Base-by-base conservation (phyloP, 306 rosid species). In the Astragalus membranaceus region DNA sequence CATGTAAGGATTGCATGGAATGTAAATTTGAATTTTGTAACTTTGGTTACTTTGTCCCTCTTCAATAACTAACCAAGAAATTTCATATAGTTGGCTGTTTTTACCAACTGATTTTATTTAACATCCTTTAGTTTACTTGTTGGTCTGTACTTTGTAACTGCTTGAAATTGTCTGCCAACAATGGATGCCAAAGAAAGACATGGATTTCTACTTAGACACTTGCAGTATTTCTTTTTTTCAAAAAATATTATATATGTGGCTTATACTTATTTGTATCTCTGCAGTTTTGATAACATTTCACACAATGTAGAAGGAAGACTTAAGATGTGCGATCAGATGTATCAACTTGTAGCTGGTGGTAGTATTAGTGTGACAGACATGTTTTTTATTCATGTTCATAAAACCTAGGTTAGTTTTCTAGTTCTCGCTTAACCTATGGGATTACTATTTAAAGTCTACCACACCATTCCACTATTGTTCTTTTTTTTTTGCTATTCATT, bases 251-350 rank as follows among this genome's bases (percentile, higher is more conserved):
- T 7, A 35, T 57, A 5, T 10, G 64, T 44, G 75, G 70, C 67
- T 84, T 50, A 58, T 46, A 13, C 56, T 69, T 58, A 26, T 35
- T 67, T 32, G 41, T 82, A 55, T 81, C 76, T 65, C n/a, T 81
- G 88, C 97, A 94, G 97, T 85, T 78, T 84, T 93, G 63, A 69
- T 90, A 61, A 71, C 83, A 52, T 64, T 84, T 13, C 83, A 69
- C 17, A 62, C 84, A 20, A 75, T 81, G 76, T 90, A 85, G 79
- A 81, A 66, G 66, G 85, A 74, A 77, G 63, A 82, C 65, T 50
- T 15, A 50, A 42, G 69, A 67, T 30, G 9, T 67, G 17, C 43
- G 50, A 13, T 42, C 42, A 39, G 10, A 52, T 52, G 7, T 10
- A 49, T 47, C 51, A 70, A 66, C 54, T 67, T 70, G 63, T 78